These are phyloP conservation scores for Fusarium proliferatum DNA, from an alignment of 2,329 filamentous ascomycete species.

Conservation along the genomic window DNA sequence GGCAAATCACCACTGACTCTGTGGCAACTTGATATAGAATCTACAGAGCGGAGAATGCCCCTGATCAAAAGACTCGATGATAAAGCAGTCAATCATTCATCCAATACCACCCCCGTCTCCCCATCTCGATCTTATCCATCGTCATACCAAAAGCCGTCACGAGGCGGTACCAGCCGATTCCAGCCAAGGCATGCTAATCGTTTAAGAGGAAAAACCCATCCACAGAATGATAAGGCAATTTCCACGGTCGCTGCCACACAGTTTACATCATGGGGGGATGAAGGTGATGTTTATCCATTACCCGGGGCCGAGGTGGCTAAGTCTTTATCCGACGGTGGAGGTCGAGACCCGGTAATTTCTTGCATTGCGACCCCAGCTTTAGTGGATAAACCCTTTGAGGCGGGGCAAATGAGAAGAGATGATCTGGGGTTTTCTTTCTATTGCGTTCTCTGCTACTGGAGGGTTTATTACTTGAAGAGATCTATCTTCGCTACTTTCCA, in stretches of 20 bases:
- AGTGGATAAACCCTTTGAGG: slow-evolving; percentile 29
- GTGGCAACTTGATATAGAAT: slow-evolving; percentile 29
- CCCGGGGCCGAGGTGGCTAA: slow-evolving; percentile 28
- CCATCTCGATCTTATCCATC: background rate
- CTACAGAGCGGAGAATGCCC: slow-evolving; percentile 14
- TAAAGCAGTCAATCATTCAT: slow-evolving; percentile 12
- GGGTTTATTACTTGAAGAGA: slow-evolving; percentile 28
- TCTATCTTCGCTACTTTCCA: background rate
- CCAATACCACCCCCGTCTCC: slow-evolving; percentile 5
- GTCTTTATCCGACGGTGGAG: slow-evolving; percentile 25
- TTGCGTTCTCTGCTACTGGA: slow-evolving; percentile 21
- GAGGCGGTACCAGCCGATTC: slow-evolving; percentile 20
- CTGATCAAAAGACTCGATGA: slow-evolving; percentile 1
- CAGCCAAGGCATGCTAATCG: background rate
- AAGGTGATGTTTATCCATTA: slow-evolving; percentile 11
- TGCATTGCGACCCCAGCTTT: slow-evolving; percentile 4
- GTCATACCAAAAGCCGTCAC: slow-evolving; percentile 1
- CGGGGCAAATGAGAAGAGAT: background rate
- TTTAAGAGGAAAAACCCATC: background rate
- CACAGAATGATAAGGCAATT: background rate
- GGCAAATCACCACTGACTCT: slow-evolving; percentile 6
- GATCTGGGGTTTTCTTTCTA: slow-evolving; percentile 7
- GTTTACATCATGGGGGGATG: slow-evolving; percentile 12
- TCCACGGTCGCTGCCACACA: background rate
- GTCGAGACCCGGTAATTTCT: slow-evolving; percentile 9